Evolutionary conservation across 192 early-diverging fungal species (phyloP).

Genomic region (Dissophora ornata): DNA sequence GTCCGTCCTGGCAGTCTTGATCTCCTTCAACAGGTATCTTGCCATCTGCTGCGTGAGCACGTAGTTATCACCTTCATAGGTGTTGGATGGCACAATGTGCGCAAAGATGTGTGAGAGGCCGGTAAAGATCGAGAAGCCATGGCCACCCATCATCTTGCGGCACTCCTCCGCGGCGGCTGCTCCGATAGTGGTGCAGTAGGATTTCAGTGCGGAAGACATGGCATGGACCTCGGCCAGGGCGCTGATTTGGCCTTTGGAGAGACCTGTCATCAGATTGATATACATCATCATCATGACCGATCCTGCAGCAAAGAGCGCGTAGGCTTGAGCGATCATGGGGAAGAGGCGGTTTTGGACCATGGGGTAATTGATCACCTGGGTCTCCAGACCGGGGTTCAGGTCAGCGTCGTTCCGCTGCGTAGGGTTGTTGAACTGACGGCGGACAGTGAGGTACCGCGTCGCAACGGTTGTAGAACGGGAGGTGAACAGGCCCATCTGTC

Average conservation of each 20-base stretch:
- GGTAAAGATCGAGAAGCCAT: constrained; percentile 80
- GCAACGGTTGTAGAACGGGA: constrained; percentile 64
- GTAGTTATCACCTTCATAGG: constrained; percentile 88
- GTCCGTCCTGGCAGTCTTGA: constrained; percentile 35
- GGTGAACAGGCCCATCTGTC: constrained; percentile 55
- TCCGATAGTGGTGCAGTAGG: constrained; percentile 74
- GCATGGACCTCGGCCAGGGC: constrained; percentile 77
- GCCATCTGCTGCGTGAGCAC: constrained; percentile 87
- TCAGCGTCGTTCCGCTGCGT: constrained; percentile 56
- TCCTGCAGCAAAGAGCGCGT: constrained; percentile 57
- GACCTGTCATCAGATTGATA: constrained; percentile 69
- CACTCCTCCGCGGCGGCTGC: constrained; percentile 77
- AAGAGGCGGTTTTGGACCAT: constrained; percentile 65
- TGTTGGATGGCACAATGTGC: constrained; percentile 76
- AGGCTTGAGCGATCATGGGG: constrained; percentile 65
- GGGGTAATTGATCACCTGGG: constrained; percentile 63
- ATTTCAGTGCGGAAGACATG: constrained; percentile 81
- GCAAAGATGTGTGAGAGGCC: constrained; percentile 75
- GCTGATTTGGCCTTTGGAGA: constrained; percentile 55
- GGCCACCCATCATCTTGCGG: constrained; percentile 79
- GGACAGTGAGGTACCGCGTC: constrained; percentile 60
- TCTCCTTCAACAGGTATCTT: constrained; percentile 72
- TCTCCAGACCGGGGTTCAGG: constrained; percentile 59
- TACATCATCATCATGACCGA: constrained; percentile 51
- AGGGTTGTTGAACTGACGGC: constrained; percentile 61